A percentile compares a stretch with the other conserved stretches of the same genome.
These are phyloP conservation scores for Fusarium tupiense DNA, from an alignment of 2,329 filamentous ascomycete species.

Conservation along the genomic window DNA sequence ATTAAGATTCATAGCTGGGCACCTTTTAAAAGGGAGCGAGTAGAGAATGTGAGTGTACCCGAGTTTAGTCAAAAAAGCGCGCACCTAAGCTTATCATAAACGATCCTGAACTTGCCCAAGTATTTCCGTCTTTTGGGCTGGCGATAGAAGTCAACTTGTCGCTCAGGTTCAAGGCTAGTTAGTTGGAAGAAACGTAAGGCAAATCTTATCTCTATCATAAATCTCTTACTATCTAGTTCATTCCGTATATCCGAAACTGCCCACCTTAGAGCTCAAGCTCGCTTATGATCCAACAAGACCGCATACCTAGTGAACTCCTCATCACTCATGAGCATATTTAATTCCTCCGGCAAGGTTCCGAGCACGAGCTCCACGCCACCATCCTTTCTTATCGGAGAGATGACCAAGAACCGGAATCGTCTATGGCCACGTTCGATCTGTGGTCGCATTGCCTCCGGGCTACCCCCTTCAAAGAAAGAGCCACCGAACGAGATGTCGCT, in stretches of 20 bases:
- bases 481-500: constrained; percentile 3
- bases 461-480: constrained; percentile 2
- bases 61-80: not conserved
- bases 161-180: not conserved
- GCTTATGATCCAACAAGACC: not conserved
- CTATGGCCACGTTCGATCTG: constrained; percentile 2
- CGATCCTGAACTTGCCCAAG: not conserved
- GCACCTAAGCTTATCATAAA: too few species aligned
- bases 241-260: accelerated
- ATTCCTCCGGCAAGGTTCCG: not conserved
- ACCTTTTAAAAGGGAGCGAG: not conserved
- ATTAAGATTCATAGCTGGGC: not conserved
- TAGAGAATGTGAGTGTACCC: not conserved
- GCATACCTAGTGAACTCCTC: constrained; percentile 4
- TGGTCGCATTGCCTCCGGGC: constrained; percentile 2
- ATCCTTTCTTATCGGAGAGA: not conserved
- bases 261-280: not conserved
- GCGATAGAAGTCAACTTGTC: not conserved
- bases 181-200: accelerated
- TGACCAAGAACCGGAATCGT: constrained; percentile 1
- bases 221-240: too few species aligned
- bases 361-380: not conserved
- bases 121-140: accelerated
- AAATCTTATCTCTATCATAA: not conserved
- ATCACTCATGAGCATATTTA: constrained; percentile 10